A percentile compares a stretch with the other conserved stretches of the same genome.
phyloP scores from a whole-genome alignment of 2,329 filamentous ascomycete genomes.

The Talaromyces sp. region DNA sequence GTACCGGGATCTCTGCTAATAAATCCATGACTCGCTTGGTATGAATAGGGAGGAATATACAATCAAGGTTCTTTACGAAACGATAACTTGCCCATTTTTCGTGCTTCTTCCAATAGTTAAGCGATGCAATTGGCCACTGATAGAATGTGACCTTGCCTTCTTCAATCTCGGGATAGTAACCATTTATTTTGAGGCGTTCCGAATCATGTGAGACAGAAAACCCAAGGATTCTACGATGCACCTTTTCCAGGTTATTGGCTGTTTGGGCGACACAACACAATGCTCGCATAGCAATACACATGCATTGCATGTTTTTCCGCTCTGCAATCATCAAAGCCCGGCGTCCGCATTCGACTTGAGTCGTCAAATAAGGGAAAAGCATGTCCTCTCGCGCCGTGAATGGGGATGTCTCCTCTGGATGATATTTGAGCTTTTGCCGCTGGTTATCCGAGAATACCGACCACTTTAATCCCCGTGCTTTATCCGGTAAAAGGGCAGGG shows the following conservation, averaged over 20 bases:
- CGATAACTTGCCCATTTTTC: slow-evolving; percentile 3
- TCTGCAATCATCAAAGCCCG: not conserved
- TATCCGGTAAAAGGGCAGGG: not conserved
- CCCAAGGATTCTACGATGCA: slow-evolving; percentile 23
- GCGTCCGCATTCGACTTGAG: not conserved
- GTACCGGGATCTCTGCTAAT: not conserved
- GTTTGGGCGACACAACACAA: not conserved
- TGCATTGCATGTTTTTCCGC: slow-evolving; percentile 1
- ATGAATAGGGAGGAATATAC: not conserved
- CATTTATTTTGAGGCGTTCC: slow-evolving; percentile 24
- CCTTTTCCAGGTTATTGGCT: slow-evolving; percentile 10
- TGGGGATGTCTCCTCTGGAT: not conserved
- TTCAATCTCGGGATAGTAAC: slow-evolving; percentile 24
- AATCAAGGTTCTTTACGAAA: slow-evolving; percentile 2
- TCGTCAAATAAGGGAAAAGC: not conserved
- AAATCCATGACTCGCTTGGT: not conserved
- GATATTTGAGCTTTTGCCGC: not conserved
- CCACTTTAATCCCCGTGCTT: not conserved
- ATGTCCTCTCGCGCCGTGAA: not conserved
- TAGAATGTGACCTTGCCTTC: slow-evolving; percentile 16
- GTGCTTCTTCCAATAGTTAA: not conserved
- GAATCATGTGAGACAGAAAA: slow-evolving; percentile 26
- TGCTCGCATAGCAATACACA: slow-evolving; percentile 2
- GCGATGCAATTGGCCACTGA: not conserved
- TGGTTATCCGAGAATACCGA: not conserved